Evolutionary conservation across 176 grass and related monocot species (phyloP), one percentile per base, ranked within the genome.

Genomic region (Dendrocalamus sinicus): DNA sequence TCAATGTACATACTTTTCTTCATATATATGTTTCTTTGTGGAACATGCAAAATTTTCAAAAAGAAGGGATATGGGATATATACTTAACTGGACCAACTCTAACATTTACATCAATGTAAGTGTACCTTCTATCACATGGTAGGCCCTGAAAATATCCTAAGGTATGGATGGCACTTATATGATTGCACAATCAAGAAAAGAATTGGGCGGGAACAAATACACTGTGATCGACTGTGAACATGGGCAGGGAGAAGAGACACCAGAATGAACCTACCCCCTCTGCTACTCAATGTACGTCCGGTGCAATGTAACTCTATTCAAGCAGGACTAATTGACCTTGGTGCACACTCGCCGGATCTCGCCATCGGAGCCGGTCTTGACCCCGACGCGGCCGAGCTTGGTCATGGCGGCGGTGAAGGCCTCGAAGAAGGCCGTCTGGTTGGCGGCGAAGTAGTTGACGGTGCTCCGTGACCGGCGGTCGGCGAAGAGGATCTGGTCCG

Each of bases 381-480:
- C 90, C 24, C 94, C 94, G 65, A 97, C 55, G 58, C 92, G 85
- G 0, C 94, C 92, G 8, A 97, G 92, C 89, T 94, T 97, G 32
- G 92, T 81, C 85, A 97, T 92, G 51, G 92, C 92, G 17, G 88
- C 59, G 20, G 85, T 87, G 84, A 97, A 97, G 0, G 92, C 85
- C 12, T 97, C 80, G 61, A 94, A 94, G 90, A 97, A 97, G 0
- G 94, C 94, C 3, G 92, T 97, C 83, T 94, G 92, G 86, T 94
- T 97, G 55, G 92, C 63, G n/a, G 94, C 92, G 78, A 94, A 97
- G 87, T 78, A 63, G 83, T 97, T 92, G 78, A 97, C 94, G 13
- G 92, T 94, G 66, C 8, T 47, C 7, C 94, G 53, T 1, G 94
- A 94, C 0, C 94, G 87, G 88, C 88, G 90, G 88, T 97, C 94